These are phyloP conservation scores for Catenaria anguillulae DNA, from an alignment of 371 early-diverging fungal species.

Conservation along the genomic window DNA sequence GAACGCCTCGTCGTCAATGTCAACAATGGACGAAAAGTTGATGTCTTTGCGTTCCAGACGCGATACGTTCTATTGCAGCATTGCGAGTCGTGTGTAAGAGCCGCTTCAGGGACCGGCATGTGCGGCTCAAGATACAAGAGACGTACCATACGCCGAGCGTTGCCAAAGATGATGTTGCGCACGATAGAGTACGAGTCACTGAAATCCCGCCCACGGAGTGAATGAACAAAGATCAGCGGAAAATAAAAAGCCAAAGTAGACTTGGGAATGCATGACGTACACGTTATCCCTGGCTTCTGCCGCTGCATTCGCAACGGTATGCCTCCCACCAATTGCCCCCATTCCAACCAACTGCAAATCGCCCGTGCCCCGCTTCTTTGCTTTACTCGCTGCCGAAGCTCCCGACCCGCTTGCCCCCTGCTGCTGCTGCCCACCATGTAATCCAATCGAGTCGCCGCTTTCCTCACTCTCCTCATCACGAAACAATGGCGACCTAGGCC, in stretches of 20 bases:
- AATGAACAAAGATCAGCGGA: neutral
- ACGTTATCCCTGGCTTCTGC: neutral
- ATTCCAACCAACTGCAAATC: neutral
- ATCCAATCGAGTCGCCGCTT: no score
- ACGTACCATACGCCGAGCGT: conserved; percentile 2
- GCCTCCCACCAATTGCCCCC: conserved; percentile 2
- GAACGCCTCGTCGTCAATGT: conserved; percentile 22
- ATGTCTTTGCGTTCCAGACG: conserved; percentile 10
- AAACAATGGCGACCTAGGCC: no score
- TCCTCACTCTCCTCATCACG: no score
- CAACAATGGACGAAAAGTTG: conserved; percentile 25
- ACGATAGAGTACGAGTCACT: conserved; percentile 5
- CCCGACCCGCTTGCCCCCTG: no score
- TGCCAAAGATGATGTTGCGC: conserved; percentile 1
- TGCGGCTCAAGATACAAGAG: no score
- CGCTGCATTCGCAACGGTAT: no score
- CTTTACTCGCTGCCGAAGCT: neutral
- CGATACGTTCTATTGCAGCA: neutral
- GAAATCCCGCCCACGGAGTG: neutral
- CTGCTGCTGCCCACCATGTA: no score
- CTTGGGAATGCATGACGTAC: no score
- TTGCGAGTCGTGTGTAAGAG: neutral
- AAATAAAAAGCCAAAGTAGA: neutral
- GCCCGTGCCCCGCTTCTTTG: neutral
- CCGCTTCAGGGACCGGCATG: no score